phyloP scores from a whole-genome alignment of 192 early-diverging fungal genomes.

The Phlyctochytrium arcticum region DNA sequence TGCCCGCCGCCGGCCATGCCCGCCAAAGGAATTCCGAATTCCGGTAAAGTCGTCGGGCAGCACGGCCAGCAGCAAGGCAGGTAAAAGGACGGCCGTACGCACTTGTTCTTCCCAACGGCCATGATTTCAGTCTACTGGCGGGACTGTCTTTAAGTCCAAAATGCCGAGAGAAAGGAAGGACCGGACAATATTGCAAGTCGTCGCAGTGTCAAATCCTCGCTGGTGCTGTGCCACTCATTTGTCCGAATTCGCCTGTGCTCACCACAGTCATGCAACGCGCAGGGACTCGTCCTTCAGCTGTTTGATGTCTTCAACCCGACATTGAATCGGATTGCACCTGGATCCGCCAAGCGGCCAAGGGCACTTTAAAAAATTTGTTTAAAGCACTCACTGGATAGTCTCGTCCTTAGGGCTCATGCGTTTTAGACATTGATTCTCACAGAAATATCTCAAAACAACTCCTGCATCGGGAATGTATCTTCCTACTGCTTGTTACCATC shows the following conservation, averaged over 20 bases:
- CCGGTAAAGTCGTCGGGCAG: not conserved
- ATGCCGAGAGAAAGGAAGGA: slow-evolving; percentile 1
- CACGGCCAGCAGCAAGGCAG: not conserved
- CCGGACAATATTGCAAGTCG: not conserved
- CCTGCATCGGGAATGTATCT: too few relatives aligned
- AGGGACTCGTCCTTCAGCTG: not conserved
- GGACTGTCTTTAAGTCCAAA: not conserved
- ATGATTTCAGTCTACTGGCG: slow-evolving; percentile 23
- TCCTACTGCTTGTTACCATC: too few relatives aligned
- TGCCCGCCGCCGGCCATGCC: not conserved
- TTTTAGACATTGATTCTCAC: too few relatives aligned
- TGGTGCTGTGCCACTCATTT: not conserved
- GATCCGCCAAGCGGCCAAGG: too few relatives aligned
- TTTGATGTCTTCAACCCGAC: too few relatives aligned
- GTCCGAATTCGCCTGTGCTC: not conserved
- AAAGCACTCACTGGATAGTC: too few relatives aligned
- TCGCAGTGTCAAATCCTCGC: not conserved
- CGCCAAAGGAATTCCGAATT: not conserved
- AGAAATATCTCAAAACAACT: too few relatives aligned
- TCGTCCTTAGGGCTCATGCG: too few relatives aligned
- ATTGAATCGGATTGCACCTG: too few relatives aligned
- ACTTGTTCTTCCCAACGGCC: slow-evolving; percentile 88
- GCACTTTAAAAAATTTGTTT: too few relatives aligned
- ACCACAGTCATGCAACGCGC: not conserved
- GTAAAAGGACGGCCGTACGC: slow-evolving; percentile 24